Percentiles rank a stretch among this genome's conserved stretches.
Evolutionary conservation across 1,284 basidiomycete genomes (phyloP).

Genomic region (Ustilago bromivora): DNA sequence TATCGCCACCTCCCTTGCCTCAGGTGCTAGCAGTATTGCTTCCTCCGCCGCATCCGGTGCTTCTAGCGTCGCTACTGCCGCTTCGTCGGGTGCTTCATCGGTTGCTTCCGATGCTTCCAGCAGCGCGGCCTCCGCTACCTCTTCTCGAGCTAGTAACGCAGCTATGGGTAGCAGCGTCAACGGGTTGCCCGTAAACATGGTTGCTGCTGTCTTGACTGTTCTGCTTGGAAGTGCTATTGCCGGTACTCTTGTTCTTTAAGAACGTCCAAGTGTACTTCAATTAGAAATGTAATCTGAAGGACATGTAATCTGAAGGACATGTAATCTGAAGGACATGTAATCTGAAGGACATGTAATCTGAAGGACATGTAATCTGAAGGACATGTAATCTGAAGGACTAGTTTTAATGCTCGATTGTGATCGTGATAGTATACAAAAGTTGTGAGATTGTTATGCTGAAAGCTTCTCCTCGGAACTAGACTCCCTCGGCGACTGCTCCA

Average conservation of each 20-base stretch:
- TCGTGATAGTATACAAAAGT: neutral
- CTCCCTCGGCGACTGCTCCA: constrained; percentile 1
- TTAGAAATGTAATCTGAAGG: neutral
- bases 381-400: neutral
- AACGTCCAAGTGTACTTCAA: neutral
- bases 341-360: neutral
- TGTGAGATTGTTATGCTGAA: constrained; percentile 9
- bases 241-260: constrained; percentile 30
- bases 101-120: constrained; percentile 8
- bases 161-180: neutral
- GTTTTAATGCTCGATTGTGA: neutral
- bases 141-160: constrained; percentile 9
- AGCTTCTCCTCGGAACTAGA: constrained; percentile 28
- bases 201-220: constrained; percentile 16
- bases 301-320: neutral
- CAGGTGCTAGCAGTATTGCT: neutral
- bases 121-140: neutral
- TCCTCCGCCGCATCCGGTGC: constrained; percentile 2
- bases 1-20: neutral
- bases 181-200: constrained; percentile 14
- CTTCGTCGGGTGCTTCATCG: neutral
- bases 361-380: neutral
- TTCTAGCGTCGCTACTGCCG: neutral
- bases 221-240: constrained; percentile 26
- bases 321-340: neutral